Conservation (phyloP, 805 yeast genomes). For the Teunomyces barrocoloradensis region DNA sequence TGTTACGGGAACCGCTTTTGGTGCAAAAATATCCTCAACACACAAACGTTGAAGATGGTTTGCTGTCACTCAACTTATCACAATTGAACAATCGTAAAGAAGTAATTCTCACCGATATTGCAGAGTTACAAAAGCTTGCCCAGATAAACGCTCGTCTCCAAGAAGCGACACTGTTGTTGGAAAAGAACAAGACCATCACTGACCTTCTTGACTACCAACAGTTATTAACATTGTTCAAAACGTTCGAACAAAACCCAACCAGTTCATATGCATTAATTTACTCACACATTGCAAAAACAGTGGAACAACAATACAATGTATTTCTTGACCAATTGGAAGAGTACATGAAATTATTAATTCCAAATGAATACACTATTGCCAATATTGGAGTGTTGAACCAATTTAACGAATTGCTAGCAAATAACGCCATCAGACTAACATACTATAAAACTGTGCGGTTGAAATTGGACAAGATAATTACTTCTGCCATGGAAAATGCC, state of each 20-base stretch:
- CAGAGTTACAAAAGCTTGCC: not conserved
- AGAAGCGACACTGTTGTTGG: constrained; percentile 7
- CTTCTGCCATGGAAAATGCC: constrained; percentile 6
- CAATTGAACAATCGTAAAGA: constrained; percentile 8
- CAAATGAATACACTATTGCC: constrained; percentile 13
- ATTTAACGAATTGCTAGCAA: constrained; percentile 9
- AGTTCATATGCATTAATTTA: constrained; percentile 2
- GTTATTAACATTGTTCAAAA: constrained; percentile 8
- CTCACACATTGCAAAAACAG: constrained; percentile 4
- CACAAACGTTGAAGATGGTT: not conserved
- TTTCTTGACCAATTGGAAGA: constrained; percentile 14
- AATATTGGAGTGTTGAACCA: constrained; percentile 10
- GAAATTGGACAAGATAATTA: constrained; percentile 13
- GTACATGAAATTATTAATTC: constrained; percentile 18
- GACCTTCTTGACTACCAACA: constrained; percentile 15
- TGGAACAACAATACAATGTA: constrained; percentile 4
- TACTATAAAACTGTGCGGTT: constrained; percentile 8
- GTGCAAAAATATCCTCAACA: not conserved
- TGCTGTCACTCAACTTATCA: constrained; percentile 7
- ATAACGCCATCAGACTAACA: constrained; percentile 8
- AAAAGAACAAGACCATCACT: constrained; percentile 7
- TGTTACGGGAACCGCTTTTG: not conserved
- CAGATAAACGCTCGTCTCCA: not conserved
- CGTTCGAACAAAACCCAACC: not conserved
- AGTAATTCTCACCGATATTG: constrained; percentile 3